A percentile compares a stretch with the other conserved stretches of the same genome.
These are phyloP conservation scores for Cytospora mali DNA, from an alignment of 2,329 filamentous ascomycete species.

Conservation along the genomic window DNA sequence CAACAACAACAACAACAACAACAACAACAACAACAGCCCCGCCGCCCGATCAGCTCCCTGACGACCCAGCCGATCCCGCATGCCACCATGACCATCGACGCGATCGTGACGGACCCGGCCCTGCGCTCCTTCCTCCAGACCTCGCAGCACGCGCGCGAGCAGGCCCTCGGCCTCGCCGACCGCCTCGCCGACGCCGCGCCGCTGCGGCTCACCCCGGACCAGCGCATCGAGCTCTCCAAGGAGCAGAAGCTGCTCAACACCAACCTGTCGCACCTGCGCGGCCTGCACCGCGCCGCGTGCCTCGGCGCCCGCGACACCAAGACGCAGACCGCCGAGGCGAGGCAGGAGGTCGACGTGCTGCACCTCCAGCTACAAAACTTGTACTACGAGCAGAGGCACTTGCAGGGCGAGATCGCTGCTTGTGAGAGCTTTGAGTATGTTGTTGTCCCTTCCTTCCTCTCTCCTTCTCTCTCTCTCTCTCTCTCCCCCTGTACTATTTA, in stretches of 20 bases:
- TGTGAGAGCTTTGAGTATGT: conserved; percentile 91
- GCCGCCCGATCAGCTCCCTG: background rate
- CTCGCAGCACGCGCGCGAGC: conserved; percentile 72
- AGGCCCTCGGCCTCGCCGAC: conserved; percentile 68
- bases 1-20: conserved; percentile 28
- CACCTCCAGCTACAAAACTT: conserved; percentile 94
- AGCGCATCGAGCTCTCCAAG: conserved; percentile 64
- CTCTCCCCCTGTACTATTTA: no score
- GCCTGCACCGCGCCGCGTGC: conserved; percentile 79
- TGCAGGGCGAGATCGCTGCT: conserved; percentile 85
- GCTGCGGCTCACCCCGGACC: conserved; percentile 46
- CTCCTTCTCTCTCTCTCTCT: background rate
- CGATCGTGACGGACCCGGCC: conserved; percentile 64
- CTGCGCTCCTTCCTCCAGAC: conserved; percentile 71
- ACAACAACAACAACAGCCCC: conserved; percentile 6
- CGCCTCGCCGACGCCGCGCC: conserved; percentile 43
- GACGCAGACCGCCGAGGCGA: conserved; percentile 78
- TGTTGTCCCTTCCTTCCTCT: background rate
- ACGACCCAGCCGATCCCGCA: conserved; percentile 7
- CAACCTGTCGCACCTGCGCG: conserved; percentile 77
- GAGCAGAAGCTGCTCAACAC: conserved; percentile 81
- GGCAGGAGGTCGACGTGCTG: conserved; percentile 87
- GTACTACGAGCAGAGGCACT: conserved; percentile 91
- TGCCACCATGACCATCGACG: conserved; percentile 53
- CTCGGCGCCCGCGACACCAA: conserved; percentile 85